Percentiles rank a stretch among this genome's conserved stretches.
Evolutionary conservation across 768 basidiomycete species (phyloP).

Genomic region (Scleroderma bovista): DNA sequence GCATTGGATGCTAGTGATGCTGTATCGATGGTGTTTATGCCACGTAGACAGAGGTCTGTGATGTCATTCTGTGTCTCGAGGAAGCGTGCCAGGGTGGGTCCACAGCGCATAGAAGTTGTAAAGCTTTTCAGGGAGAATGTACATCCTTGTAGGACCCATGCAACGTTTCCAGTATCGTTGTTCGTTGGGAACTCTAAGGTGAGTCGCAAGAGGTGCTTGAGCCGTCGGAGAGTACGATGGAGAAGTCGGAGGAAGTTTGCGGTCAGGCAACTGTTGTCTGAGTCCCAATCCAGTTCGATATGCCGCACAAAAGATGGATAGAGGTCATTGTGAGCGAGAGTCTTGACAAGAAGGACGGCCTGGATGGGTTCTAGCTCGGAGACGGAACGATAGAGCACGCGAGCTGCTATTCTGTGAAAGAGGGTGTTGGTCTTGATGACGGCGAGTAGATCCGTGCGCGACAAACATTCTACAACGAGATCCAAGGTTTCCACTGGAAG

Average conservation of each 20-base stretch:
- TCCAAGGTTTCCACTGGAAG: conserved; percentile 36
- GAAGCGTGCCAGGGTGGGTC: conserved; percentile 41
- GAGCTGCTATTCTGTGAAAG: conserved; percentile 26
- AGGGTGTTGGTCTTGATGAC: conserved; percentile 19
- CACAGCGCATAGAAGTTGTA: conserved; percentile 54
- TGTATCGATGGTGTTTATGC: conserved; percentile 35
- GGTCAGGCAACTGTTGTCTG: conserved; percentile 32
- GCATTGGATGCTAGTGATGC: conserved; percentile 34
- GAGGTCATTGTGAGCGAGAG: conserved; percentile 33
- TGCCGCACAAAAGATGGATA: conserved; percentile 38
- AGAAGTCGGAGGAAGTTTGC: conserved; percentile 47
- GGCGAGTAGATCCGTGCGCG: conserved; percentile 20
- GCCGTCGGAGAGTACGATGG: conserved; percentile 36
- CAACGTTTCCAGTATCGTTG: conserved; percentile 30
- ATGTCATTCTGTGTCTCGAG: conserved; percentile 46
- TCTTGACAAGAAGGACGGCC: conserved; percentile 34
- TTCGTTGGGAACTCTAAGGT: conserved; percentile 42
- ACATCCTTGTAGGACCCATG: conserved; percentile 46
- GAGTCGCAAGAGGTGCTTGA: conserved; percentile 37
- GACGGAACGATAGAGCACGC: conserved; percentile 35
- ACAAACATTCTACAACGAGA: conserved; percentile 22
- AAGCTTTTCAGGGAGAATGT: conserved; percentile 42
- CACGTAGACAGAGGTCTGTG: conserved; percentile 50
- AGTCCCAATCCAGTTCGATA: conserved; percentile 43
- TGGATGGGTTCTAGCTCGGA: conserved; percentile 24